Percentiles rank a stretch among this genome's conserved stretches.
Evolutionary conservation across 257 asterid genomes (phyloP).

Genomic region (Solanum neorickii): DNA sequence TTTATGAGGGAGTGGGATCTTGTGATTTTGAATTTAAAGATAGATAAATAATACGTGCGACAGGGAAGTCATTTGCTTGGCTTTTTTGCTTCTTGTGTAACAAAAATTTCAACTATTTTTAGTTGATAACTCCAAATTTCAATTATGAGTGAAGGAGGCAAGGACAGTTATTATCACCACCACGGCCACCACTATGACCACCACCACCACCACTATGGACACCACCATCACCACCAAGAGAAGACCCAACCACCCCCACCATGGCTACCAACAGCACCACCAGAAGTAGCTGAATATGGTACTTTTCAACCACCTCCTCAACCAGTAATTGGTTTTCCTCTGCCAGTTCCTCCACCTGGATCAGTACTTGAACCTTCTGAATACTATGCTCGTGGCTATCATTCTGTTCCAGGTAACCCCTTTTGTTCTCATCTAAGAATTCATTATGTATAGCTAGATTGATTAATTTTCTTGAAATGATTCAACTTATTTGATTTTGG

Average conservation of each 20-base stretch:
- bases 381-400: conserved; percentile 69
- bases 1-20: neutral
- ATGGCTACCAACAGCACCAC: neutral
- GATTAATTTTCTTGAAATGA: neutral
- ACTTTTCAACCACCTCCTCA: conserved; percentile 72
- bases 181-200: neutral
- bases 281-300: conserved; percentile 45
- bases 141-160: conserved; percentile 46
- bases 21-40: neutral
- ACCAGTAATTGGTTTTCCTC: conserved; percentile 72
- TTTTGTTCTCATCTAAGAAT: neutral
- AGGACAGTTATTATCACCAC: conserved; percentile 15
- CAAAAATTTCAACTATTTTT: neutral
- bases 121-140: neutral
- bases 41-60: neutral
- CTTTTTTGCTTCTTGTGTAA: neutral
- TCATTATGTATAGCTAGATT: neutral
- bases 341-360: conserved; percentile 82
- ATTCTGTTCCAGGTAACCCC: conserved; percentile 61
- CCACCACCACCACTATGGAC: conserved; percentile 17
- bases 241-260: conserved; percentile 7
- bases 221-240: neutral
- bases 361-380: conserved; percentile 32
- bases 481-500: neutral
- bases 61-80: neutral